Base-by-base conservation (phyloP, 331 rosid species). In the Quercus phellos region DNA sequence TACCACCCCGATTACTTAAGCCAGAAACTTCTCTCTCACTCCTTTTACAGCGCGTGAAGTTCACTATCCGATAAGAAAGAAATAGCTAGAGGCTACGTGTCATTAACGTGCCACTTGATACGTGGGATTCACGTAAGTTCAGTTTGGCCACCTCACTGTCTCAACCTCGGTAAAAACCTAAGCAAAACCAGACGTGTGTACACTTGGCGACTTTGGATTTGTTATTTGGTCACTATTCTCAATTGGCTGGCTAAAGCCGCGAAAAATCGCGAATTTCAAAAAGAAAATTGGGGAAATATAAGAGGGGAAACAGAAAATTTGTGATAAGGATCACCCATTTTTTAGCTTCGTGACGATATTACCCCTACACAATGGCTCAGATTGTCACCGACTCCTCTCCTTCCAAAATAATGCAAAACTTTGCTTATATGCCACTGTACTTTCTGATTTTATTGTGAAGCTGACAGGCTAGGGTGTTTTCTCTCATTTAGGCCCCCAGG, bases 251-350 rank as follows among this genome's bases (percentile, higher is more conserved):
- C 46, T 38, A 38, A 38, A 51, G 76, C 81, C 88, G 83, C 85
- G 87, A 84, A 84, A 80, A 77, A 73, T 80, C 74, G 43, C 76
- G 53, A 2, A 34, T 77, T 84, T 77, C 76, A 72, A 80, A 79
- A 64, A 67, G 59, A 42, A 56, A 51, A 13, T 51, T 51, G 38
- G 11, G 29, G 13, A 0, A 26, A 59, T 16, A 68, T 4, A 12
- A 35, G 50, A 64, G 77, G 68, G 50, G 68, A 58, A 61, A 16
- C 74, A 32, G 51, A 19, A 10, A 13, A 6, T 5, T 69, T 10
- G 27, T 43, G 7, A n/a, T 69, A 43, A n/a, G 10, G 30, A 0
- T 43, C 3, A 1, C 53, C 51, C 14, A n/a, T 1, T 14, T 30
- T 34, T 32, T 73, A 12, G 12, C 22, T 9, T 55, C 42, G 3